Conservation (phyloP, 1,284 basidiomycete species). For the Cutaneotrichosporon cutaneum region DNA sequence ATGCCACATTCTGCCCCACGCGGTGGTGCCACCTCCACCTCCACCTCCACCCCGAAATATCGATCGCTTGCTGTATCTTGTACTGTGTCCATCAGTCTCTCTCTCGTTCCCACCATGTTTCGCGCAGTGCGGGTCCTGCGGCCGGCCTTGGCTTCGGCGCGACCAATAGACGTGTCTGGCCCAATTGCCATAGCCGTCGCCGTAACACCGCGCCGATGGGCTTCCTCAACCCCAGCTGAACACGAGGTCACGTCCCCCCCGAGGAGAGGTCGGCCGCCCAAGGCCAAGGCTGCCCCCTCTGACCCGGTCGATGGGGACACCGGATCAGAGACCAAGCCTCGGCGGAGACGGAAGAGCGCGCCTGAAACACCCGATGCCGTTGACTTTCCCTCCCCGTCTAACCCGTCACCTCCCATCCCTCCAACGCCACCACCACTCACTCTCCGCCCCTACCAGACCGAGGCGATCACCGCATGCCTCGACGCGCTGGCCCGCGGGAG, state of each 20-base stretch:
- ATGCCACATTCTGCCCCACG: not conserved
- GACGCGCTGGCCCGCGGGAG: constrained; percentile 64
- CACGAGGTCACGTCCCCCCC: not conserved
- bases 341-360: not conserved
- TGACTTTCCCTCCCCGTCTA: not conserved
- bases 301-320: not conserved
- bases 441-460: constrained; percentile 85
- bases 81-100: not conserved
- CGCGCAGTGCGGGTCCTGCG: not conserved
- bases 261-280: not conserved
- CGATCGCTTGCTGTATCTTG: not conserved
- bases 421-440: constrained; percentile 2
- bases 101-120: not conserved
- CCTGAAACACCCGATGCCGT: not conserved
- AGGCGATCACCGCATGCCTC: constrained; percentile 77
- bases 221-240: not conserved
- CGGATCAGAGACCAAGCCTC: not conserved
- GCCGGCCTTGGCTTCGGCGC: not conserved
- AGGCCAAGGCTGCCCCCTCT: not conserved
- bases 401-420: not conserved
- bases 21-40: not conserved
- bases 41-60: not conserved
- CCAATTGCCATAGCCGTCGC: not conserved
- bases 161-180: not conserved
- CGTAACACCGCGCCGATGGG: not conserved